Conservation (phyloP, 1,284 basidiomycete species). For the Sanghuangporus sanghuang region DNA sequence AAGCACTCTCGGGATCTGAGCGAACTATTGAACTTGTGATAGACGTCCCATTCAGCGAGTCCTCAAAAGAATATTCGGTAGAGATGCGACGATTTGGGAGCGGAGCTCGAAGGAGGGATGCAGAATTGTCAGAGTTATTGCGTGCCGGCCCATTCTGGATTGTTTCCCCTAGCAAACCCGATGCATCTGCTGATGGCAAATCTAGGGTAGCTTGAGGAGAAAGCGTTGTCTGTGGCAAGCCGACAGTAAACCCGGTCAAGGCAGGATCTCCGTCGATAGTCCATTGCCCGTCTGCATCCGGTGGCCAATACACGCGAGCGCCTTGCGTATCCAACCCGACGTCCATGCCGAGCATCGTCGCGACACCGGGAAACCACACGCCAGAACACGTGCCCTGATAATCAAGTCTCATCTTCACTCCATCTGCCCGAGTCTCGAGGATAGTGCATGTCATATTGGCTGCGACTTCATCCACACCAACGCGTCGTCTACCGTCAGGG, state of each 20-base stretch:
- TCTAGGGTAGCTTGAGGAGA: constrained; percentile 49
- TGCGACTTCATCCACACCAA: constrained; percentile 60
- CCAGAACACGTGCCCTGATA: constrained; percentile 70
- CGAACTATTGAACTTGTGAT: constrained; percentile 40
- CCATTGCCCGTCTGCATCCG: constrained; percentile 49
- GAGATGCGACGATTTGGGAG: constrained; percentile 53
- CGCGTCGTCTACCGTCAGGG: constrained; percentile 50
- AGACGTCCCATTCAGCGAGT: constrained; percentile 49
- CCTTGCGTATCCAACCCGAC: constrained; percentile 61
- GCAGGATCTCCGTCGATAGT: constrained; percentile 49
- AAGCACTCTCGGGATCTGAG: constrained; percentile 25
- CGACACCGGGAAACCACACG: constrained; percentile 76
- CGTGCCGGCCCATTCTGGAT: constrained; percentile 34
- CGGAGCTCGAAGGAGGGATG: constrained; percentile 66
- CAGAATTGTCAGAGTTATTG: constrained; percentile 37
- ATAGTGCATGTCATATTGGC: constrained; percentile 60
- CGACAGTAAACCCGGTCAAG: constrained; percentile 63
- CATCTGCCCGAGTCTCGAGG: constrained; percentile 47
- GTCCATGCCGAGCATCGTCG: constrained; percentile 74
- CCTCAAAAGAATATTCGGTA: constrained; percentile 70
- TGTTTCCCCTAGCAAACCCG: constrained; percentile 19
- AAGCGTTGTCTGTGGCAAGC: constrained; percentile 29
- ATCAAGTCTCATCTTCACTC: constrained; percentile 62
- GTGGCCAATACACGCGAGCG: constrained; percentile 61
- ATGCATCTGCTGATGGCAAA: constrained; percentile 26